Evolutionary conservation across 2,329 filamentous ascomycete genomes (phyloP).

Genomic region (Dryadomyces sulphureus): DNA sequence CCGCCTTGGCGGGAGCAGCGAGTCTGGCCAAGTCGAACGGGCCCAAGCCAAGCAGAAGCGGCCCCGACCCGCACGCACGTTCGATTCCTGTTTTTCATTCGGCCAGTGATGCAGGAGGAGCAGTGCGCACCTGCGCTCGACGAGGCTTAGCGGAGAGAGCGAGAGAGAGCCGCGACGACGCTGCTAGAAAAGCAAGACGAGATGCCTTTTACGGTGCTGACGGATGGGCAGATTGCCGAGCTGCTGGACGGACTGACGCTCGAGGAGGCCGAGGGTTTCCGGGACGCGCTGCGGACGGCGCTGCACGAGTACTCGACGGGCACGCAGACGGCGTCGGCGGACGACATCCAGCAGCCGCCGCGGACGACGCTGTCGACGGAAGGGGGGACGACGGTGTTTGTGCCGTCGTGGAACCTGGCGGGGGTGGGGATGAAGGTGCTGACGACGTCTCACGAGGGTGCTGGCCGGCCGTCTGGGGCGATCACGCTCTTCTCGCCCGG

Average conservation of each 20-base stretch:
- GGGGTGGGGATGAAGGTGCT: conserved; percentile 60
- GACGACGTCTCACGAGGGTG: too few species aligned
- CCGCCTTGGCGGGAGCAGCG: too few species aligned
- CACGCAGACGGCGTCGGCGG: conserved; percentile 26
- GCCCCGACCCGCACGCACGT: too few species aligned
- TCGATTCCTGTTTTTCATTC: too few species aligned
- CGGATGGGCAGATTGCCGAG: conserved; percentile 37
- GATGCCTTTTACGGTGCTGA: conserved; percentile 45
- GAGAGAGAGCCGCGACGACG: too few species aligned
- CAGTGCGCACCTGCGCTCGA: too few species aligned
- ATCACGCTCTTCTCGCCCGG: conserved; percentile 52
- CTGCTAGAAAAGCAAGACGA: too few species aligned
- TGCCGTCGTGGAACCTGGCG: conserved; percentile 51
- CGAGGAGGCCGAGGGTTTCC: conserved; percentile 38
- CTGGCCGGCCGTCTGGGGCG: conserved; percentile 46
- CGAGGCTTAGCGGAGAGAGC: too few species aligned
- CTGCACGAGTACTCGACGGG: conserved; percentile 49
- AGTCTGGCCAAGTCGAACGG: too few species aligned
- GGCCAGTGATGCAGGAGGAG: too few species aligned
- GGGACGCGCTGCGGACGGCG: conserved; percentile 30
- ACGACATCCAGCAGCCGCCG: conserved; percentile 39
- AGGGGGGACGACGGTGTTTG: conserved; percentile 57
- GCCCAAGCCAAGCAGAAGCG: too few species aligned
- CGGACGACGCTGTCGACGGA: conserved; percentile 29
- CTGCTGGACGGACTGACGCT: conserved; percentile 37